Base-by-base conservation (phyloP, 176 grass and related monocot species). In the Ananas comosus region DNA sequence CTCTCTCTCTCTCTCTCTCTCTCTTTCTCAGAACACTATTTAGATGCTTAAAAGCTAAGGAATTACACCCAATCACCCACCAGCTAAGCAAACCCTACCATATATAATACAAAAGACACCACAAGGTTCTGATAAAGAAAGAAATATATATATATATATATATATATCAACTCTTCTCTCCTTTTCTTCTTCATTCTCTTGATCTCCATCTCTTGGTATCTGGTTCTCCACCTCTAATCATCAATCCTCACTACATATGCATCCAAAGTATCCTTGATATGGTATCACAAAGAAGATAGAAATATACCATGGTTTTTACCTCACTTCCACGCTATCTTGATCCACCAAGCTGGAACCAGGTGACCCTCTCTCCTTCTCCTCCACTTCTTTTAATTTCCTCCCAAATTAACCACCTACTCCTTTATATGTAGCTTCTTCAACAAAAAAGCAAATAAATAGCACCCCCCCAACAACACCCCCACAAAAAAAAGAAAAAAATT, bases 261-360 rank as follows among this genome's bases (percentile, higher is more conserved):
- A 80, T 76, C 79, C 67, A 79, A 16, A 70, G 74, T 69, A 79
- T 11, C 6, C 68, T 66, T 81, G 72, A 72, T 50, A 68, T 22
- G 11, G 58, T 66, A 77, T 80, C 76, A 80, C 84, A 79, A 56
- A 87, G 72, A 81, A 85, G 78, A 87, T 74, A 69, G 85, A 80
- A 80, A 82, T 72, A 81, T 78, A 86, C 80, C 88, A 96, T 96
- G 92, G 92, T 85, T 80, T 96, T 96, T 83, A 76, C 92, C 76
- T 89, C 85, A 69, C 88, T 91, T 91, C 88, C 92, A 58, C 51
- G 82, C 63, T 96, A 96, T 70, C 88, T 84, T 81, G 91, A 96
- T 96, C 80, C 80, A 72, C 88, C 88, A 72, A 96, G 87, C 85
- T 96, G 92, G 92, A 96, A 78, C 83, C 88, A 96, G 85, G 83